Conservation (phyloP, 2,329 filamentous ascomycete species). For the Claviceps digitariae region DNA sequence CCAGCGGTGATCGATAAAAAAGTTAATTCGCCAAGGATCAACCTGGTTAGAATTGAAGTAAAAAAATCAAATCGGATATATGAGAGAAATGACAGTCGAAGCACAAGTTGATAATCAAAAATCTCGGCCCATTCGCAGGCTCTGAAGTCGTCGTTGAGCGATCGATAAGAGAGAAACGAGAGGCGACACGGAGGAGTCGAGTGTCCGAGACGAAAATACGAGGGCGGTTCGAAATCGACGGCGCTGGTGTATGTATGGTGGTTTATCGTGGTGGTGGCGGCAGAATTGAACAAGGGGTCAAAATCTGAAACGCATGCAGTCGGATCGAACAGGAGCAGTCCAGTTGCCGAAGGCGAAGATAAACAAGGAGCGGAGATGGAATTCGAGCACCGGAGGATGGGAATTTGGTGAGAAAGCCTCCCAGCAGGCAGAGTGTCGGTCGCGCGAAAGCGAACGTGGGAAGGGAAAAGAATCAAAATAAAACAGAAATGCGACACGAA, state of each 20-base stretch:
- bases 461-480: neutral
- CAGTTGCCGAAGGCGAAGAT: neutral
- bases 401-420: neutral
- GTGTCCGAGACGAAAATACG: neutral
- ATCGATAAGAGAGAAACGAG: neutral
- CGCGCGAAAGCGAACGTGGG: neutral
- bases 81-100: constrained; percentile 8
- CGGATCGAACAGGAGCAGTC: neutral
- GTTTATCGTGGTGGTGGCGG: neutral
- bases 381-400: neutral
- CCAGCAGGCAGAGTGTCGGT: neutral
- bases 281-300: constrained; percentile 1
- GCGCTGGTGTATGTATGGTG: constrained; percentile 1
- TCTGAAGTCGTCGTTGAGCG: neutral
- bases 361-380: neutral
- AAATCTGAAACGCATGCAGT: constrained; percentile 5
- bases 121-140: neutral
- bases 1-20: constrained; percentile 6
- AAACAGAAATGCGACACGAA: neutral
- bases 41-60: constrained; percentile 27
- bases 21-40: constrained; percentile 38
- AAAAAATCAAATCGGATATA: constrained; percentile 3
- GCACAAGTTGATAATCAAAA: neutral
- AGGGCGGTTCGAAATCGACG: neutral
- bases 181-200: neutral